These are phyloP conservation scores for Trichoderma sp. DNA, from an alignment of 2,329 filamentous ascomycete species.

Conservation along the genomic window DNA sequence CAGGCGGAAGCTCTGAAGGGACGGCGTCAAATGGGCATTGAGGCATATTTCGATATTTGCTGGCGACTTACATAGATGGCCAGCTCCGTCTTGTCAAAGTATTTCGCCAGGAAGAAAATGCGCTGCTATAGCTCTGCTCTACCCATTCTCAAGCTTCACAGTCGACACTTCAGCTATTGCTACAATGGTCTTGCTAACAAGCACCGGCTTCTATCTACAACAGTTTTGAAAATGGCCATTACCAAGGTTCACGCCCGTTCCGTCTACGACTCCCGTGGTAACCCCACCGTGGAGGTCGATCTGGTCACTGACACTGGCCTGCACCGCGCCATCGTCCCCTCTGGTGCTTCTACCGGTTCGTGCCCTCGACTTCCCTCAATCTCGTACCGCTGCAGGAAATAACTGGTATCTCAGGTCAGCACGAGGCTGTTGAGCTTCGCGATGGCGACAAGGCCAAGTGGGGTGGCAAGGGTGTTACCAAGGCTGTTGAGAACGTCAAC, in stretches of 20 bases:
- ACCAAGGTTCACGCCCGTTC: slow-evolving; percentile 88
- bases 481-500: slow-evolving; percentile 87
- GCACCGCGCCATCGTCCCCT: slow-evolving; percentile 96
- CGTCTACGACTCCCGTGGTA: slow-evolving; percentile 97
- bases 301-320: slow-evolving; percentile 94
- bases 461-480: slow-evolving; percentile 83
- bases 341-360: slow-evolving; percentile 90
- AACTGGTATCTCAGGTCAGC: slow-evolving; percentile 63
- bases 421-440: slow-evolving; percentile 89
- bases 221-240: slow-evolving; percentile 73
- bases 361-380: slow-evolving; percentile 35
- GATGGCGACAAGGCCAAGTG: slow-evolving; percentile 87
- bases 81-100: background rate
- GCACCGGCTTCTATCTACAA: background rate
- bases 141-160: background rate
- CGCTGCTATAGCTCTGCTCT: background rate
- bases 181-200: slow-evolving; percentile 5
- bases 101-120: background rate
- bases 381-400: slow-evolving; percentile 30
- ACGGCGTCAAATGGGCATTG: slow-evolving; percentile 23
- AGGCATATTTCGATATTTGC: slow-evolving; percentile 30
- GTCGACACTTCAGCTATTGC: background rate
- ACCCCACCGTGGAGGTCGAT: slow-evolving; percentile 98
- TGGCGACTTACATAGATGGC: background rate
- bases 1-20: slow-evolving; percentile 13